These are phyloP conservation scores for Phytophthora citrophthora DNA, from an alignment of 352 stramenopile species.

Conservation along the genomic window DNA sequence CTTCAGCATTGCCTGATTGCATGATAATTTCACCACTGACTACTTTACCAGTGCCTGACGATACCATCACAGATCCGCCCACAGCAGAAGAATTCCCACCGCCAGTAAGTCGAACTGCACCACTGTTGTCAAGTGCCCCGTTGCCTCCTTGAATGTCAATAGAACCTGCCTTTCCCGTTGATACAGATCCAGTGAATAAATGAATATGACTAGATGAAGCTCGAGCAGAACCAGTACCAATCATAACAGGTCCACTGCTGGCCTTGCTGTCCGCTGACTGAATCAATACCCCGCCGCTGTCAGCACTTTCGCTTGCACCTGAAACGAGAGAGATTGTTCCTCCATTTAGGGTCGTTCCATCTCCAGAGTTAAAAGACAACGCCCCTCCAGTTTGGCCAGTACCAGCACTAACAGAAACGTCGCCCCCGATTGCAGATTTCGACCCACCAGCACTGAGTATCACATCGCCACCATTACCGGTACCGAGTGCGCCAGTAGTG, in stretches of 20 bases:
- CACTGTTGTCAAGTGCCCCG: slow-evolving; percentile 15
- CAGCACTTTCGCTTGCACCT: slow-evolving; percentile 24
- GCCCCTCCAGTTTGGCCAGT: slow-evolving; percentile 25
- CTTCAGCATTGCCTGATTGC: slow-evolving; percentile 28
- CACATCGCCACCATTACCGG: slow-evolving; percentile 37
- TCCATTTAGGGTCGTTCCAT: slow-evolving; percentile 30
- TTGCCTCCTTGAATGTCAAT: slow-evolving; percentile 39
- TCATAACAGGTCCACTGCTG: slow-evolving; percentile 36
- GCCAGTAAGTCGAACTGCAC: slow-evolving; percentile 25
- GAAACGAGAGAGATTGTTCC: slow-evolving; percentile 32
- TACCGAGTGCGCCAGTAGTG: slow-evolving; percentile 24
- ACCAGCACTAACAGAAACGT: slow-evolving; percentile 24
- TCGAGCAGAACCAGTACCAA: slow-evolving; percentile 34
- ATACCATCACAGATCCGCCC: slow-evolving; percentile 27
- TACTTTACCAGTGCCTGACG: slow-evolving; percentile 22
- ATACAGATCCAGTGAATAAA: slow-evolving; percentile 34
- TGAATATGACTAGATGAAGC: slow-evolving; percentile 34
- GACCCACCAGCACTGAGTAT: slow-evolving; percentile 25
- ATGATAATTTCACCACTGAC: slow-evolving; percentile 26
- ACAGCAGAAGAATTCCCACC: slow-evolving; percentile 23
- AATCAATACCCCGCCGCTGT: slow-evolving; percentile 34
- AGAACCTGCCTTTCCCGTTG: slow-evolving; percentile 34
- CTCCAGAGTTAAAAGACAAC: slow-evolving; percentile 32
- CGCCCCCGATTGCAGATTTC: slow-evolving; percentile 22
- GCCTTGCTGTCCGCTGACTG: slow-evolving; percentile 28